Percentiles rank a stretch among this genome's conserved stretches.
Conservation (phyloP, 441 rosid species). For the Adansonia madagascariensis region DNA sequence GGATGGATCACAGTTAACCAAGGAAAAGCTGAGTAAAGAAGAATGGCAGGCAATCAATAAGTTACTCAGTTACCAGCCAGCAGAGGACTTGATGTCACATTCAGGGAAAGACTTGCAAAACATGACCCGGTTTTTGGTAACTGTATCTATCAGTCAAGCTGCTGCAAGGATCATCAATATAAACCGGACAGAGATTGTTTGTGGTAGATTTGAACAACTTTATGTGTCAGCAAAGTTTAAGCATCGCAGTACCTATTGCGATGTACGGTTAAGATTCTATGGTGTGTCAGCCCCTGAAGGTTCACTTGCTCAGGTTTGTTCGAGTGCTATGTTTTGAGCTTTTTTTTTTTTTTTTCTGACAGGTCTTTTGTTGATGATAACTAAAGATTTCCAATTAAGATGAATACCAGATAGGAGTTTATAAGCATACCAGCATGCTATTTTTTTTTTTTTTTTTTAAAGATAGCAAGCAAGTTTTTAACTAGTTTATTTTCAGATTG, state of each 20-base stretch:
- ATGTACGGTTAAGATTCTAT: constrained; percentile 79
- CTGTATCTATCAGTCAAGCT: constrained; percentile 82
- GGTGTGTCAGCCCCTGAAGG: constrained; percentile 99
- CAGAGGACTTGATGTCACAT: constrained; percentile 63
- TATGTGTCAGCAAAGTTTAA: constrained; percentile 79
- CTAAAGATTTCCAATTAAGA: constrained; percentile 1
- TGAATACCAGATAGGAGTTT: neutral
- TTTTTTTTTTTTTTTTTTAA: neutral
- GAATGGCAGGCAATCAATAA: constrained; percentile 97
- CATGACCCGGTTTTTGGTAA: constrained; percentile 76
- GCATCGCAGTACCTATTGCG: constrained; percentile 71
- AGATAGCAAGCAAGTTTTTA: neutral
- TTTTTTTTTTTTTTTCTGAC: constrained; percentile 6
- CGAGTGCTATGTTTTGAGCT: constrained; percentile 21
- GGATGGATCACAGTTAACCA: constrained; percentile 52
- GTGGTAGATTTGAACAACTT: constrained; percentile 96
- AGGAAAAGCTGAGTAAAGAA: constrained; percentile 84
- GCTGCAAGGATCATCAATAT: constrained; percentile 80
- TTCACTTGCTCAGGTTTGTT: constrained; percentile 93
- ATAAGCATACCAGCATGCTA: neutral
- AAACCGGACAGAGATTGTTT: constrained; percentile 75
- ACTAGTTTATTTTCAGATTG: neutral
- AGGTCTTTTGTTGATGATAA: constrained; percentile 24
- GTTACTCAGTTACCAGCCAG: constrained; percentile 88
- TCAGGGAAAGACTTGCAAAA: constrained; percentile 84